Evolutionary conservation across 345 rosid genomes (phyloP), one percentile per base, ranked within the genome.

Genomic region (Toxicodendron radicans): DNA sequence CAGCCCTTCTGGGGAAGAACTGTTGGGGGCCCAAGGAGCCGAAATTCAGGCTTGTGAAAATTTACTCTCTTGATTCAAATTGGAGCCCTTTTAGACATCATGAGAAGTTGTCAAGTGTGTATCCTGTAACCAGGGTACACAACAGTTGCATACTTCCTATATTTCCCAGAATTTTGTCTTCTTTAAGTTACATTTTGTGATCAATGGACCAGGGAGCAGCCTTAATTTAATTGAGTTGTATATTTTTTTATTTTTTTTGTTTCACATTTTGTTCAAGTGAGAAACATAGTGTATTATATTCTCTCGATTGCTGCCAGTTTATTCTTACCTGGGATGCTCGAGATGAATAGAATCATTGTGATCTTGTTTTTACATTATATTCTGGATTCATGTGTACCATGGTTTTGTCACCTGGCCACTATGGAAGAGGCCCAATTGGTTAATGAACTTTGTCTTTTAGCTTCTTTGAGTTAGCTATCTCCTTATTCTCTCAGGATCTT

Each of bases 21-120:
- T 85, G 68, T 57, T 86, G 81, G 85, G 73, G 20, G 32, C 58
- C 17, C 85, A 81, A 56, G 73, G 66, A 1, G 73, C 64, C 0
- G 79, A 76, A 32, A 53, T 83, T 10, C 74, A 79, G 58, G 85
- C 83, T 8, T 86, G 87, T 38, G 72, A 74, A 70, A 71, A 79
- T 78, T 64, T 83, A 73, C 73, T 80, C 46, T 7, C 54, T 54
- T 73, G 45, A 73, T 52, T 51, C 48, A 51, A 20, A 17, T 17
- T 4, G 4, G 27, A 18, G 27, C 41, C 74, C 27, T 46, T 46
- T 58, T 5, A 14, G 60, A n/a, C 60, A 13, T 71, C 41, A 0
- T 33, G 1, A 60, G 69, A 48, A 72, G 20, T 17, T 38, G 32
- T 21, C 18, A 49, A 6, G n/a, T n/a, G 48, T 49, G 7, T 35